Base-by-base conservation (phyloP, 441 rosid genomes). In the Bocquillonia castaneifolia region DNA sequence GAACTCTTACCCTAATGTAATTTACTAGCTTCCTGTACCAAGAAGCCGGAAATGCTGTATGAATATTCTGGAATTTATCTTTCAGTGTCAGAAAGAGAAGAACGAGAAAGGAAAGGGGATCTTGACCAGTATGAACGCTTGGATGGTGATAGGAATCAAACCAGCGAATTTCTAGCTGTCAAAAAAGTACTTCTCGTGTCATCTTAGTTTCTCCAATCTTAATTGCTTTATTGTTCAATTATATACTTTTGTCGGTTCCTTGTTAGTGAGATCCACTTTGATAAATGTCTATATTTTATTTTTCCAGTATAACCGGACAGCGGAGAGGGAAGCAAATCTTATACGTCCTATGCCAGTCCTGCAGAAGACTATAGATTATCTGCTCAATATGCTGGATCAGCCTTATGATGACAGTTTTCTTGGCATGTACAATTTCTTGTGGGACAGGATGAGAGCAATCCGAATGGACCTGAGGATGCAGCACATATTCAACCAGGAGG, bases 391-490 rank as follows among this genome's bases (percentile, higher is more conserved):
- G 85, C 88, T 94, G 22, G 91, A 88, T 83, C 91, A 82, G 76
- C 93, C 93, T 63, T 92, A 90, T 66, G 84, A 86, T 77, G 86
- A 86, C 65, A 77, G 81, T 64, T 89, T 94, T 81, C 93, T 94
- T 60, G 87, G 94, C 83, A 77, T 83, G 74, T 92, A 92, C 70
- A 94, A 94, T 77, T 94, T 94, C 76, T 78, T 94, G 68, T 94
- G 99, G 99, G 99, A 94, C 81, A 86, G 99, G 81, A 92, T 94
- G 98, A 86, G 99, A 80, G 97, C 98, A 59, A 80, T 92, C 63
- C 84, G 98, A 63, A 90, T 94, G 97, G 99, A 94, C 76, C 83
- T 94, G 71, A 76, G 99, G 79, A 94, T 92, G 98, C 98, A 92
- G 69, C 99, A 94, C 76, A 90, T 92, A 66, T 94, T 94, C 74